Base-by-base conservation (phyloP, 2,329 filamentous ascomycete genomes). In the Sclerotinia glacialis region DNA sequence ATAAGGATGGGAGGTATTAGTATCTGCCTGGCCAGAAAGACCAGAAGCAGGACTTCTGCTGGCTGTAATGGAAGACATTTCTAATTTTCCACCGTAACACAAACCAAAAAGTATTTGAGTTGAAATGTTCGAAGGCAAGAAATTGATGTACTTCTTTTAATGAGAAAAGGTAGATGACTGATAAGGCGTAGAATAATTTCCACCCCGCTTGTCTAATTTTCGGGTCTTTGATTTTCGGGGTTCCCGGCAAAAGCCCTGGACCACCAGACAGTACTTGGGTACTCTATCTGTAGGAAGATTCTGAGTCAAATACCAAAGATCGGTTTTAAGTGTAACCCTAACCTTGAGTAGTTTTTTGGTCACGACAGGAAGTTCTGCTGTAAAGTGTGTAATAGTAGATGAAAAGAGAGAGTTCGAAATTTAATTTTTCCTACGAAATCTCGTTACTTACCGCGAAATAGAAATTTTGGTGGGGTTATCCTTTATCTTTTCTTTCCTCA, bases 1-100 rank as follows among this genome's bases (percentile, higher is more conserved):
- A 80, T 94, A 99, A 1, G 95, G 94, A 77, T 97, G 92, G 34
- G 89, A 83, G 42, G 85, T 77, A 26, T 77, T 76, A 26, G 80
- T 71, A 63, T 76, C 75, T 71, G 37, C 34, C 68, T 59, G 23
- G 67, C 65, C 31, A 50, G 37, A 28, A 69, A 61, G 28, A 26
- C 28, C 58, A 49, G 58, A 7, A 64, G 72, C 74, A 64, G 72
- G 71, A 58, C 69, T 66, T 67, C 80, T 77, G 72, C 74, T 79
- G 52, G 76, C 77, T 46, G 78, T 74, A 65, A 82, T 79, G 12
- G 82, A 82, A 69, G 84, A 81, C 85, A 87, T 87, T 67, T 56
- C 66, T 50, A n/a, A 12, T 28, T 18, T 16, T 47, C 23, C n/a
- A 40, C 26, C 7, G 64, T 23, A 7, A 42, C 8, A 42, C 42